A percentile compares a stretch with the other conserved stretches of the same genome.
Conservation (phyloP, 371 early-diverging fungal species). For the Dichotomocladium elegans region DNA sequence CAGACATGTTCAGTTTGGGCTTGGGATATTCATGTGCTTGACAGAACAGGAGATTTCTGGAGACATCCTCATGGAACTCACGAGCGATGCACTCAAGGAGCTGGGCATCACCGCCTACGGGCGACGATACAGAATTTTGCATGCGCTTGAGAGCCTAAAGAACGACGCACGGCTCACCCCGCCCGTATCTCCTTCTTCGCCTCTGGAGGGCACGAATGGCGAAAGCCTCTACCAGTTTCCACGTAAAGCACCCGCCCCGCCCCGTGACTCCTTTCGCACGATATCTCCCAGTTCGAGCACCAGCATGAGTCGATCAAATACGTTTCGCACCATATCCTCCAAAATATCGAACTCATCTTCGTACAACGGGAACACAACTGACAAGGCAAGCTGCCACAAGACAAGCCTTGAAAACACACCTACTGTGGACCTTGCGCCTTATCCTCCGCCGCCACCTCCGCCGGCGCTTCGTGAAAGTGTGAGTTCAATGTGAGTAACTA, state of each 20-base stretch:
- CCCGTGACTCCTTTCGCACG: slow-evolving; percentile 9
- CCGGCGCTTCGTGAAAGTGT: neutral
- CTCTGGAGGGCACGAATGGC: neutral
- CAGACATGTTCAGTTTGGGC: no score
- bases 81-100: slow-evolving; percentile 63
- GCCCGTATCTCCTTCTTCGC: neutral
- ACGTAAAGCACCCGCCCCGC: slow-evolving; percentile 41
- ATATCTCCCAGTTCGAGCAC: slow-evolving; percentile 19
- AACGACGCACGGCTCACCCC: neutral
- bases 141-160: slow-evolving; percentile 43
- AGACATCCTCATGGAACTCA: slow-evolving; percentile 58
- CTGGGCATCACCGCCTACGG: slow-evolving; percentile 64
- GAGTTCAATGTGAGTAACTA: neutral
- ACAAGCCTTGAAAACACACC: neutral
- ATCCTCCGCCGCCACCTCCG: no score
- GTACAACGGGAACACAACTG: neutral
- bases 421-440: no score
- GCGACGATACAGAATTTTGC: slow-evolving; percentile 63
- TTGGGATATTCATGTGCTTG: neutral
- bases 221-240: slow-evolving; percentile 33
- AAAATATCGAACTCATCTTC: slow-evolving; percentile 19
- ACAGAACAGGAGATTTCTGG: slow-evolving; percentile 69
- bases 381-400: neutral
- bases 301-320: slow-evolving; percentile 36
- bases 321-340: slow-evolving; percentile 37